Percentiles rank a stretch among this genome's conserved stretches.
Conservation (phyloP, 2,329 filamentous ascomycete genomes). For the Chrysoporthe puriensis region DNA sequence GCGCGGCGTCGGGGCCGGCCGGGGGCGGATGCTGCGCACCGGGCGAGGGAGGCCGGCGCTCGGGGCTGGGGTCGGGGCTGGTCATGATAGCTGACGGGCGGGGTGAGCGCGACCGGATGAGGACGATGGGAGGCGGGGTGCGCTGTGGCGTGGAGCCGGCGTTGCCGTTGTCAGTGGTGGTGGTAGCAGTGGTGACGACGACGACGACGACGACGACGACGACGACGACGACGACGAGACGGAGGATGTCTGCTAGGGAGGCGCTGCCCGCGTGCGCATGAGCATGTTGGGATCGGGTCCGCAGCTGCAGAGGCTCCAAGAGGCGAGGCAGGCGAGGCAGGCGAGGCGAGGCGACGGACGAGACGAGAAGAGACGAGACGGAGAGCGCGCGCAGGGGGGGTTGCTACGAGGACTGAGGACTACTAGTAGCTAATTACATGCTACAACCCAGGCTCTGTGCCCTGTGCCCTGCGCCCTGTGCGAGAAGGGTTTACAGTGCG, state of each 20-base stretch:
- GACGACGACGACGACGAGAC: background rate
- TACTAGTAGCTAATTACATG: too few species aligned
- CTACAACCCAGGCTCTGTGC: too few species aligned
- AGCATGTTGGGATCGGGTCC: constrained; percentile 7
- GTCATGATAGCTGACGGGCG: constrained; percentile 18
- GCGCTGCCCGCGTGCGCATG: background rate
- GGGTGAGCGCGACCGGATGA: background rate
- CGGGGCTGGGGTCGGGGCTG: constrained; percentile 12
- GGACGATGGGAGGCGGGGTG: background rate
- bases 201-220: too few species aligned
- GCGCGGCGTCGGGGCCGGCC: background rate
- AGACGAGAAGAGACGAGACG: background rate
- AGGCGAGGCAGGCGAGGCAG: background rate
- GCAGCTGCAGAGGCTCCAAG: background rate
- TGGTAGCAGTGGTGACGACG: background rate
- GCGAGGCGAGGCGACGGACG: background rate
- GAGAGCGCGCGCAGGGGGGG: too few species aligned
- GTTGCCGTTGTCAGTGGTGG: background rate
- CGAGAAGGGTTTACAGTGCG: too few species aligned
- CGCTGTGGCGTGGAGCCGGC: background rate
- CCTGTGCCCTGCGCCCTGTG: too few species aligned
- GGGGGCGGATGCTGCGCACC: background rate
- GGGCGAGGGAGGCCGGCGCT: constrained; percentile 13
- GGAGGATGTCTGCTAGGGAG: background rate
- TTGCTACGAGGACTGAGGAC: too few species aligned